Evolutionary conservation across 192 early-diverging fungal genomes (phyloP).

Genomic region (Jimgerdemannia flammicorona): DNA sequence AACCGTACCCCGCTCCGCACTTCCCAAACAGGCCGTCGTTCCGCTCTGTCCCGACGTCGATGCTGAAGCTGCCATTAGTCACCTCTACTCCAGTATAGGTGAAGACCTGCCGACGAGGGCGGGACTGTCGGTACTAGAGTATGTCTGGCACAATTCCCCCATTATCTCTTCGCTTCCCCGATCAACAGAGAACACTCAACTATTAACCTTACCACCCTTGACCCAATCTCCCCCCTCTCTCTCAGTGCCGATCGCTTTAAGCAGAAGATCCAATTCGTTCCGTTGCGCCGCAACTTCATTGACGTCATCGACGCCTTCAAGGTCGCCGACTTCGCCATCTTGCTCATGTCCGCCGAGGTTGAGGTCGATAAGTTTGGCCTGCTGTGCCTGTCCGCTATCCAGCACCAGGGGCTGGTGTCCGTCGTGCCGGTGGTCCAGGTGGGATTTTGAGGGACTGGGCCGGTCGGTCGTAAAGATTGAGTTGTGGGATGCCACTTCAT

Average conservation of each 20-base stretch:
- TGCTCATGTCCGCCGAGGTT: conserved; percentile 80
- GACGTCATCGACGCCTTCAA: conserved; percentile 87
- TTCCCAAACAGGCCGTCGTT: conserved; percentile 58
- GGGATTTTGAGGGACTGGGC: neutral
- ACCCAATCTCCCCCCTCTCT: neutral
- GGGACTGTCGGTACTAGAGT: neutral
- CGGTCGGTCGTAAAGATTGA: neutral
- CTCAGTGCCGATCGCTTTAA: conserved; percentile 77
- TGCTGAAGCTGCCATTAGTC: conserved; percentile 44
- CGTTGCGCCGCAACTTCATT: conserved; percentile 71
- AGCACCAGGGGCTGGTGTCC: conserved; percentile 82
- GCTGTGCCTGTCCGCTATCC: conserved; percentile 75
- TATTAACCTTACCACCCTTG: neutral
- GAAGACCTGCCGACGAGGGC: conserved; percentile 15
- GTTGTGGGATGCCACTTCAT: neutral
- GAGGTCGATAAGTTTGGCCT: conserved; percentile 96
- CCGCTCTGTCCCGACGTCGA: conserved; percentile 82
- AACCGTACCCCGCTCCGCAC: neutral
- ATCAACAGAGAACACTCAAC: conserved; percentile 5
- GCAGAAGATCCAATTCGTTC: conserved; percentile 84
- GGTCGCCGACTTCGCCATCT: conserved; percentile 87
- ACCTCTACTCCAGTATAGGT: conserved; percentile 45
- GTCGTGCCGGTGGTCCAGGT: conserved; percentile 68
- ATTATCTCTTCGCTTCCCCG: neutral
- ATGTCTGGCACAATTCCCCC: neutral